These are phyloP conservation scores for Bauhinia variegata DNA, from an alignment of 306 rosid species.

Conservation along the genomic window DNA sequence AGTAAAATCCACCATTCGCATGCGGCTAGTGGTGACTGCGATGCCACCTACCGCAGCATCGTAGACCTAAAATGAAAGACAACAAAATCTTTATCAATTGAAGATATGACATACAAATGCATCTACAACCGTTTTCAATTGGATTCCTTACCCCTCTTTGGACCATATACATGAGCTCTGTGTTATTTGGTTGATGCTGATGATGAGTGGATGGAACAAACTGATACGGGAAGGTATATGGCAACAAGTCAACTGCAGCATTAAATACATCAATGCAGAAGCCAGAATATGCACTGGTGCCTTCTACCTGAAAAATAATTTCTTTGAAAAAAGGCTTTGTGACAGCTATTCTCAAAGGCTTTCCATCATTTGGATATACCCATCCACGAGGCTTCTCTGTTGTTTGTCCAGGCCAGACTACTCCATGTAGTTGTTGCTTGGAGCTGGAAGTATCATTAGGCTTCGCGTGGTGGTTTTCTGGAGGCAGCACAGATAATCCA, in stretches of 20 bases:
- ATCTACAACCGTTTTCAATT: too few species aligned
- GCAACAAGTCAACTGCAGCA: constrained; percentile 54
- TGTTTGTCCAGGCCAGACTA: constrained; percentile 65
- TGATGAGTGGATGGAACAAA: constrained; percentile 39
- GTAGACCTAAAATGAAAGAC: constrained; percentile 33
- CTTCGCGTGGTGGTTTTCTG: constrained; percentile 47
- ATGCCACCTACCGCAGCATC: constrained; percentile 39
- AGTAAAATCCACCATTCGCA: constrained; percentile 51
- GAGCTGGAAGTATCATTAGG: constrained; percentile 22
- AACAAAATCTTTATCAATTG: neutral
- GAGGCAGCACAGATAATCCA: constrained; percentile 50
- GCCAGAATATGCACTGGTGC: constrained; percentile 49
- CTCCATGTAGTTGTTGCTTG: constrained; percentile 35
- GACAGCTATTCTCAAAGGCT: constrained; percentile 55
- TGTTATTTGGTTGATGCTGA: constrained; percentile 31
- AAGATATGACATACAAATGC: neutral
- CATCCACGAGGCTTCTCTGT: constrained; percentile 59
- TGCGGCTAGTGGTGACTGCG: constrained; percentile 36
- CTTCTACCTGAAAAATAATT: constrained; percentile 37
- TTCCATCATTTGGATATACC: constrained; percentile 64
- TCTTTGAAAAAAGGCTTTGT: constrained; percentile 50
- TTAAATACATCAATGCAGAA: constrained; percentile 63
- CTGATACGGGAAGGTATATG: constrained; percentile 57
- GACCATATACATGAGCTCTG: constrained; percentile 51
- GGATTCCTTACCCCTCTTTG: constrained; percentile 55